Percentiles rank a stretch among this genome's conserved stretches.
Evolutionary conservation across 768 basidiomycete species (phyloP).

Genomic region (Panaeolus papilionaceus): DNA sequence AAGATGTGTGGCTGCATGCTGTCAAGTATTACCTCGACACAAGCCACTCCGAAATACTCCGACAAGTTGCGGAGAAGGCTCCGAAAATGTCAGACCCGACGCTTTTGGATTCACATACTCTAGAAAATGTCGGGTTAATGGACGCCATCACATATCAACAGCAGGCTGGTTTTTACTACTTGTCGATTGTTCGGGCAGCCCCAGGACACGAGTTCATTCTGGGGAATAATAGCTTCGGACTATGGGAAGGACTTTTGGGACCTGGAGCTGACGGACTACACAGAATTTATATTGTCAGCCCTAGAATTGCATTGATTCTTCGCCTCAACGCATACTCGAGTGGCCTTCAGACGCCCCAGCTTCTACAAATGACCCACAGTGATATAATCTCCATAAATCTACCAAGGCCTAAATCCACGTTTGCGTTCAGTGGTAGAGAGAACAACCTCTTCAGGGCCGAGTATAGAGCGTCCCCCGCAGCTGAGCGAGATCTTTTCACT

Average conservation of each 20-base stretch:
- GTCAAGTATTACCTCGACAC: slow-evolving; percentile 40
- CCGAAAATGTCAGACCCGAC: neutral
- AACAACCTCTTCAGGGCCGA: neutral
- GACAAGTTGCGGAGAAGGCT: neutral
- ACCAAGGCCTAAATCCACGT: slow-evolving; percentile 7
- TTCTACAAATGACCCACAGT: neutral
- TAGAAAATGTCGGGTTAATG: neutral
- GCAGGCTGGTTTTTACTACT: neutral
- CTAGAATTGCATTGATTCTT: slow-evolving; percentile 33
- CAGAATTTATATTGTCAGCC: slow-evolving; percentile 37
- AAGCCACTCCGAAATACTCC: slow-evolving; percentile 25
- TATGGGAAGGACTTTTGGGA: slow-evolving; percentile 34
- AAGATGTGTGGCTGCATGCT: slow-evolving; percentile 38
- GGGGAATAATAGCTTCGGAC: slow-evolving; percentile 32
- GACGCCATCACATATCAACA: slow-evolving; percentile 1
- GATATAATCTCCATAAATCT: slow-evolving; percentile 13
- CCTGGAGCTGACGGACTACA: slow-evolving; percentile 22
- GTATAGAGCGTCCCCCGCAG: slow-evolving; percentile 29
- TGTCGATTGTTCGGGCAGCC: neutral
- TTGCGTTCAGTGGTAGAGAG: slow-evolving; percentile 20
- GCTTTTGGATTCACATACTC: neutral
- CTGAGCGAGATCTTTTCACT: slow-evolving; percentile 33
- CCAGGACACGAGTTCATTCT: slow-evolving; percentile 35
- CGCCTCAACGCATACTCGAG: slow-evolving; percentile 14
- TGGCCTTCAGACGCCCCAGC: slow-evolving; percentile 14